Evolutionary conservation across 495 filamentous ascomycete species (phyloP).

Genomic region (Podospora tetraspora): DNA sequence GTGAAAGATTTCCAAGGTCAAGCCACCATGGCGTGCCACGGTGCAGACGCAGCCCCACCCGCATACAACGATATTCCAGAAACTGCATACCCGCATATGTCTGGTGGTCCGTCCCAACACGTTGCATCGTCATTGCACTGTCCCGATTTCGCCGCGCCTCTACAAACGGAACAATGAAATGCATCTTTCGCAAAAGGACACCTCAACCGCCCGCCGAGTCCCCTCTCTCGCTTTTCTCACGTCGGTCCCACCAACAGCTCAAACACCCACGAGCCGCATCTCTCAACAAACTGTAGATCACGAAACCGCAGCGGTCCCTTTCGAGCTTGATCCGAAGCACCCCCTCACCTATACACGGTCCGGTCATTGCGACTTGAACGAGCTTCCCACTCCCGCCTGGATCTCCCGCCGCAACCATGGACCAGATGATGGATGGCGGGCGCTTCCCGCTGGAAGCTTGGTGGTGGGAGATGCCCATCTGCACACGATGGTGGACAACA

Average conservation of each 20-base stretch:
- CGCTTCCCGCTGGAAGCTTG: conserved; percentile 88
- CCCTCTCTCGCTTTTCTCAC: background rate
- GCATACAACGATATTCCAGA: background rate
- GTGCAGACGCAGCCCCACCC: background rate
- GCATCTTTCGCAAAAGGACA: conserved; percentile 14
- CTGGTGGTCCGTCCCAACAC: background rate
- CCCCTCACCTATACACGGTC: background rate
- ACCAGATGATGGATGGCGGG: conserved; percentile 60
- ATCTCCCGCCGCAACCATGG: conserved; percentile 45
- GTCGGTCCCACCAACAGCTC: background rate
- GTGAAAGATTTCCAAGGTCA: background rate
- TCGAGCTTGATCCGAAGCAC: background rate
- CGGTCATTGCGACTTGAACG: background rate
- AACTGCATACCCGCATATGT: background rate
- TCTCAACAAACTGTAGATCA: background rate
- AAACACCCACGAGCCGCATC: background rate
- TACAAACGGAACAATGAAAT: background rate
- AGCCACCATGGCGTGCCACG: background rate
- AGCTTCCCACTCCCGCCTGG: background rate
- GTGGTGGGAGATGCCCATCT: conserved; percentile 97
- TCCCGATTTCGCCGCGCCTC: conserved; percentile 1
- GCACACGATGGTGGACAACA: conserved; percentile 93
- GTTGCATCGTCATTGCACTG: background rate
- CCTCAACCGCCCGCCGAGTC: conserved; percentile 10
- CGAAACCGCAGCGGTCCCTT: background rate